A percentile compares a stretch with the other conserved stretches of the same genome.
Conservation (phyloP, 1,284 basidiomycete species). For the Cryptococcus wingfieldii region DNA sequence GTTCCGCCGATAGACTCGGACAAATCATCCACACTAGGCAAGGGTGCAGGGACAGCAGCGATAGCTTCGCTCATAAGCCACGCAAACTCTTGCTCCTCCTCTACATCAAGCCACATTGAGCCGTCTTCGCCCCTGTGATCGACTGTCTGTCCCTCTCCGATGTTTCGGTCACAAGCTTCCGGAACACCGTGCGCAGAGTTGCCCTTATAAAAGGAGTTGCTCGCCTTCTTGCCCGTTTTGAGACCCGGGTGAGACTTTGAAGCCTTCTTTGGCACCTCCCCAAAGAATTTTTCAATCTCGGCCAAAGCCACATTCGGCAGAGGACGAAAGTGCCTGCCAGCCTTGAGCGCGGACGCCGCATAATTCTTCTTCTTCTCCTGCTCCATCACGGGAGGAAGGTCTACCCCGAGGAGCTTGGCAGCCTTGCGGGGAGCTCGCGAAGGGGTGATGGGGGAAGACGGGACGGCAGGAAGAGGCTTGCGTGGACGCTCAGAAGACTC, state of each 20-base stretch:
- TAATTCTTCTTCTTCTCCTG: not conserved
- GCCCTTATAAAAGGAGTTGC: not conserved
- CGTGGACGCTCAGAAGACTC: not conserved
- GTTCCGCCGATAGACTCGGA: not conserved
- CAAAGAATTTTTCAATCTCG: constrained; percentile 41
- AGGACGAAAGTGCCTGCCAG: constrained; percentile 25
- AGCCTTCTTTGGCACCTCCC: constrained; percentile 20
- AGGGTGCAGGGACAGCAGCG: constrained; percentile 2
- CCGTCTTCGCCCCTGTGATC: constrained; percentile 25
- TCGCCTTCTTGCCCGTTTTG: not conserved
- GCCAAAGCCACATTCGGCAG: constrained; percentile 26
- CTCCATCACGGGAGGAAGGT: not conserved
- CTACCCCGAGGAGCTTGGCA: constrained; percentile 26
- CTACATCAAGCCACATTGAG: constrained; percentile 36
- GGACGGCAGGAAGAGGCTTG: constrained; percentile 3
- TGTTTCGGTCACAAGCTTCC: constrained; percentile 8
- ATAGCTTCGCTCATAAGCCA: constrained; percentile 32
- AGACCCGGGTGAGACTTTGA: not conserved
- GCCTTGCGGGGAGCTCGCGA: constrained; percentile 35
- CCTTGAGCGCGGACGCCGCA: constrained; percentile 5
- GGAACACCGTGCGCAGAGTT: not conserved
- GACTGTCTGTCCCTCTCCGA: constrained; percentile 19
- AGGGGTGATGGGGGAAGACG: constrained; percentile 26
- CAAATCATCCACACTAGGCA: not conserved
- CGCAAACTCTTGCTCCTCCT: constrained; percentile 42